Conservation (phyloP, 306 rosid species). For the Glycine tomentella region DNA sequence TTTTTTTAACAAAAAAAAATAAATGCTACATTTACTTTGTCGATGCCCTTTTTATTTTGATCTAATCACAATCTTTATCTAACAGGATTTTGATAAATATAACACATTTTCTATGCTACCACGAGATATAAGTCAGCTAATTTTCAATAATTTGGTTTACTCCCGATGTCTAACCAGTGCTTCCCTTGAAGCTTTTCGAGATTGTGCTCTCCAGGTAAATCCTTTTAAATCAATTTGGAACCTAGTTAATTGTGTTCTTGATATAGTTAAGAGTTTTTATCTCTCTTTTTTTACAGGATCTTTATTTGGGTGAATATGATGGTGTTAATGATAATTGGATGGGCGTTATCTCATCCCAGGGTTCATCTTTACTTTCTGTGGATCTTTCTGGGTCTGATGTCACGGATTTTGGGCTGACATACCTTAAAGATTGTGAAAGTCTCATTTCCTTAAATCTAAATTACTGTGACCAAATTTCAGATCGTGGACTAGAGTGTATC, state of each 20-base stretch:
- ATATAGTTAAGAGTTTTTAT: conserved; percentile 31
- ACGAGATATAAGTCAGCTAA: conserved; percentile 88
- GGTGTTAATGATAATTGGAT: conserved; percentile 91
- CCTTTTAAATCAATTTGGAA: conserved; percentile 20
- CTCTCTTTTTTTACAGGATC: conserved; percentile 61
- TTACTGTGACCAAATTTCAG: conserved; percentile 85
- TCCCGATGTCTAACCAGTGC: conserved; percentile 57
- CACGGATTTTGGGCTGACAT: conserved; percentile 74
- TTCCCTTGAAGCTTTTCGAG: conserved; percentile 72
- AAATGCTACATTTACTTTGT: conserved; percentile 19
- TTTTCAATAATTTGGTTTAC: conserved; percentile 77
- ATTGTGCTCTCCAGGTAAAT: conserved; percentile 94
- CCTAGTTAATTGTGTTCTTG: conserved; percentile 30
- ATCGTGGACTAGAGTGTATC: conserved; percentile 70
- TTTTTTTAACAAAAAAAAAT: conserved; percentile 17
- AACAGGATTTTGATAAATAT: conserved; percentile 76
- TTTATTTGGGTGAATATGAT: conserved; percentile 78
- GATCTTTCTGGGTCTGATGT: conserved; percentile 92
- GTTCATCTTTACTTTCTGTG: conserved; percentile 79
- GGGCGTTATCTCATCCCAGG: conserved; percentile 88
- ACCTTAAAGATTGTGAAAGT: conserved; percentile 76
- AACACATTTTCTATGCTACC: conserved; percentile 71
- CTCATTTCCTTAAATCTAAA: conserved; percentile 75
- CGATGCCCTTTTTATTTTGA: conserved; percentile 8
- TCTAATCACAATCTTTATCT: conserved; percentile 46